Evolutionary conservation across 441 rosid genomes (phyloP).

Genomic region (Gossypium davidsonii): DNA sequence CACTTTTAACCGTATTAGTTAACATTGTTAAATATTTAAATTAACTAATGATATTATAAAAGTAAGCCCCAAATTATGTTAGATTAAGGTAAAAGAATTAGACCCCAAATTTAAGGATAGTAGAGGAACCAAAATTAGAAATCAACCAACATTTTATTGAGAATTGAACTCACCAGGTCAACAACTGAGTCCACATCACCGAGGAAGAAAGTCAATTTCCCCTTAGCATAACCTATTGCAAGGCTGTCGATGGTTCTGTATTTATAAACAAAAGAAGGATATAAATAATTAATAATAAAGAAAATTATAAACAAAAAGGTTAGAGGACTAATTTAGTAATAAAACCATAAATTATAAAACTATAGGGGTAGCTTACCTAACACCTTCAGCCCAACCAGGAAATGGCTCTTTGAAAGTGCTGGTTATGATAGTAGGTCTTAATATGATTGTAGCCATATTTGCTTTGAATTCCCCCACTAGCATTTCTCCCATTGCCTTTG

Average conservation of each 20-base stretch:
- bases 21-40: too few species aligned
- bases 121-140: too few species aligned
- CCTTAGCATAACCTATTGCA: conserved; percentile 68
- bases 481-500: conserved; percentile 74
- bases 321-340: too few species aligned
- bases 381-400: conserved; percentile 58
- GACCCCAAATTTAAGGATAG: too few species aligned
- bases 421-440: conserved; percentile 43
- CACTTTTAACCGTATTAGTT: too few species aligned
- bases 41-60: too few species aligned
- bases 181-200: conserved; percentile 49
- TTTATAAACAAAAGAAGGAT: too few species aligned
- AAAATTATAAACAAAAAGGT: too few species aligned
- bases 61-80: too few species aligned
- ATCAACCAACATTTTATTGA: neutral
- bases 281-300: too few species aligned
- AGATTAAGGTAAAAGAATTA: too few species aligned
- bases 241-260: conserved; percentile 83
- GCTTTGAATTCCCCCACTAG: conserved; percentile 24
- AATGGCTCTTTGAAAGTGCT: conserved; percentile 53
- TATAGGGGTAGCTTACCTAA: conserved; percentile 27
- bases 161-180: conserved; percentile 48
- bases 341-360: neutral
- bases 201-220: conserved; percentile 64
- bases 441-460: conserved; percentile 26